Conservation (phyloP, 1,284 basidiomycete species). For the Heterobasidion occidentale region DNA sequence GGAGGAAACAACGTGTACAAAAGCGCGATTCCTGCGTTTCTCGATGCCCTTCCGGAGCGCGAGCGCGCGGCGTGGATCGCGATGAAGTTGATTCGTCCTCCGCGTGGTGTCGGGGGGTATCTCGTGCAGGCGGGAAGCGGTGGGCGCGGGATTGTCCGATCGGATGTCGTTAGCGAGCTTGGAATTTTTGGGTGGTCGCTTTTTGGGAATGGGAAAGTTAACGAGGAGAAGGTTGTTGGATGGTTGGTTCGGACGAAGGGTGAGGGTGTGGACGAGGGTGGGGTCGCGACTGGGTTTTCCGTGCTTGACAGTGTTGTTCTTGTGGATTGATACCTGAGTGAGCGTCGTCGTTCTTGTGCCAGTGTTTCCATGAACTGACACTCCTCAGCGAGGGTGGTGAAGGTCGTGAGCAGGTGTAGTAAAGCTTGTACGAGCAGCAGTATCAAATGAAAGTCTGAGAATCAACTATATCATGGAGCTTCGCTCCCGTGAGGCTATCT, state of each 20-base stretch:
- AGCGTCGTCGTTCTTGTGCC: too few relatives aligned
- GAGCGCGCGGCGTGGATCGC: conserved; percentile 84
- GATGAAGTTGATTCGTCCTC: conserved; percentile 86
- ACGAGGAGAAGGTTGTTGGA: conserved; percentile 63
- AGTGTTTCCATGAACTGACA: too few relatives aligned
- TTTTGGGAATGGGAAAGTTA: conserved; percentile 43
- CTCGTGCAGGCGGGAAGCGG: conserved; percentile 54
- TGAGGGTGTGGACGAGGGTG: conserved; percentile 89
- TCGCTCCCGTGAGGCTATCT: too few relatives aligned
- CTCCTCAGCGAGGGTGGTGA: too few relatives aligned
- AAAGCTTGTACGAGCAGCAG: too few relatives aligned
- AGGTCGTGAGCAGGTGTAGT: too few relatives aligned
- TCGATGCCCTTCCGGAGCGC: conserved; percentile 47
- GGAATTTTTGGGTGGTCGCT: conserved; percentile 89
- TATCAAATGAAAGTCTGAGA: too few relatives aligned
- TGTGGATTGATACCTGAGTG: conserved; percentile 32
- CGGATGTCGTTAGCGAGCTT: conserved; percentile 83
- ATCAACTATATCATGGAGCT: too few relatives aligned
- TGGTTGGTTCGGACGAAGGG: conserved; percentile 92
- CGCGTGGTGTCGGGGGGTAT: conserved; percentile 58
- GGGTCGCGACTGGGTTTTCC: conserved; percentile 87
- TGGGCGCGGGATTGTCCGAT: conserved; percentile 29
- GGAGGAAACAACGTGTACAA: conserved; percentile 97
- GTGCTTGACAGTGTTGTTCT: conserved; percentile 80
- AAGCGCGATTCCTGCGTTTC: conserved; percentile 70